These are phyloP conservation scores for Paragyromitra xinjiangensis DNA, from an alignment of 495 filamentous ascomycete genomes.

Conservation along the genomic window DNA sequence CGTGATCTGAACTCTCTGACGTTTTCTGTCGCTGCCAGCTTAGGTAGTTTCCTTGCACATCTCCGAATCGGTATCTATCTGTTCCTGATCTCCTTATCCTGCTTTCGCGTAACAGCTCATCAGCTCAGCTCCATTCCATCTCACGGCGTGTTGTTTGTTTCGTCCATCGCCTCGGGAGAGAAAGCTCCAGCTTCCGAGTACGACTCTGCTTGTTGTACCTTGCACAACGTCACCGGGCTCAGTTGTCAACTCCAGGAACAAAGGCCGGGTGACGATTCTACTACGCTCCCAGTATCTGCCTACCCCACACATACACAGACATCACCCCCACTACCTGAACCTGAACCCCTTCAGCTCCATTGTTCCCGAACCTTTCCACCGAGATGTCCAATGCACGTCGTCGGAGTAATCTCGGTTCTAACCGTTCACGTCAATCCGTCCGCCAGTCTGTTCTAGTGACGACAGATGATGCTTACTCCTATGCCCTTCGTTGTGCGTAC, in stretches of 20 bases:
- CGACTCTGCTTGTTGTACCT: constrained; percentile 26
- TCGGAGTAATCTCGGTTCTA: constrained; percentile 49
- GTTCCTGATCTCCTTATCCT: constrained; percentile 39
- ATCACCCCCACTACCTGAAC: constrained; percentile 10
- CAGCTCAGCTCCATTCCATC: constrained; percentile 46
- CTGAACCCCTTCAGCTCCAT: constrained; percentile 26
- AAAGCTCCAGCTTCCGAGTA: constrained; percentile 4
- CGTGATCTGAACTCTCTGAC: constrained; percentile 9
- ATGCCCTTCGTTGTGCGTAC: constrained; percentile 89
- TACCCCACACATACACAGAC: constrained; percentile 27
- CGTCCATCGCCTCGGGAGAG: constrained; percentile 14
- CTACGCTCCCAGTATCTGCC: neutral
- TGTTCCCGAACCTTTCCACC: constrained; percentile 15
- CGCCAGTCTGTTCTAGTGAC: constrained; percentile 57
- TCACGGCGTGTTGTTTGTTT: constrained; percentile 47
- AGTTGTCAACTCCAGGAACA: constrained; percentile 44
- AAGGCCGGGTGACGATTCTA: constrained; percentile 48
- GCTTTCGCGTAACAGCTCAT: constrained; percentile 34
- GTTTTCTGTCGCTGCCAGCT: constrained; percentile 20
- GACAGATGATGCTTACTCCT: constrained; percentile 82
- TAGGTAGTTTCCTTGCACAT: constrained; percentile 38
- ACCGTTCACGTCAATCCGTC: constrained; percentile 52
- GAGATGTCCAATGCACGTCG: constrained; percentile 52
- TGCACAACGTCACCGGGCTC: constrained; percentile 42
- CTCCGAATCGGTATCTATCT: constrained; percentile 20